Conservation (phyloP, 2,329 filamentous ascomycete genomes). For the Talaromyces amestolkiae region DNA sequence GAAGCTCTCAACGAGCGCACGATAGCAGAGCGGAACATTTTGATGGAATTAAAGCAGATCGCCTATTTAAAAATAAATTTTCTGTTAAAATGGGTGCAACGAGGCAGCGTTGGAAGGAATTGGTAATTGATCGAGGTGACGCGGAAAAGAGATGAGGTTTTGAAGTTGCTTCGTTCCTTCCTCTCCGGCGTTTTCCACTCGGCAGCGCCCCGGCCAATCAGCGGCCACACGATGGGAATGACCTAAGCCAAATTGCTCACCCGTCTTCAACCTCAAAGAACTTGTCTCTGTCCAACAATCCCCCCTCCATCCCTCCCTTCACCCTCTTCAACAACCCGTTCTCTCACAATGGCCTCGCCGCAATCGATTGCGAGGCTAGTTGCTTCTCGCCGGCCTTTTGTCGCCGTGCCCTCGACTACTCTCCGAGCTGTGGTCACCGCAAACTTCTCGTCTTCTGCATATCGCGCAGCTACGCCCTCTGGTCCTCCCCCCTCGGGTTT, state of each 20-base stretch:
- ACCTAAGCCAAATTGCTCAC: conserved; percentile 36
- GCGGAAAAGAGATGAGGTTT: conserved; percentile 23
- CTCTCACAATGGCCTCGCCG: conserved; percentile 44
- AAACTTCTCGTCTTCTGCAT: conserved; percentile 65
- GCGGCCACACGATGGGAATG: conserved; percentile 37
- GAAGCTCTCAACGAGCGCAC: conserved; percentile 69
- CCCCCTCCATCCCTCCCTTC: not conserved
- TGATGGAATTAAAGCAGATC: conserved; percentile 34
- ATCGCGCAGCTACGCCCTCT: conserved; percentile 61
- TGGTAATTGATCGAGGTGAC: conserved; percentile 22
- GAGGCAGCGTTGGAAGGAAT: conserved; percentile 21
- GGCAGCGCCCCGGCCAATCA: conserved; percentile 40
- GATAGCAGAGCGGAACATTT: conserved; percentile 87
- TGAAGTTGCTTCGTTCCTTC: conserved; percentile 3
- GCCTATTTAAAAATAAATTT: not conserved
- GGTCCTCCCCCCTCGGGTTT: conserved; percentile 79
- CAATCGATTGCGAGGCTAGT: conserved; percentile 45
- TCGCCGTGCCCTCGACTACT: conserved; percentile 30
- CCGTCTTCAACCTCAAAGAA: conserved; percentile 7
- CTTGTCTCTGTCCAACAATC: not conserved
- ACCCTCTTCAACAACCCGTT: conserved; percentile 19
- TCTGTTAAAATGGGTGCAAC: conserved; percentile 15
- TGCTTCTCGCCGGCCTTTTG: conserved; percentile 40
- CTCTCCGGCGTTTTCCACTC: conserved; percentile 26
- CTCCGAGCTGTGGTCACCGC: conserved; percentile 48